A percentile compares a stretch with the other conserved stretches of the same genome.
Conservation (phyloP, 805 yeast species). For the Saccharomycopsis sp. region DNA sequence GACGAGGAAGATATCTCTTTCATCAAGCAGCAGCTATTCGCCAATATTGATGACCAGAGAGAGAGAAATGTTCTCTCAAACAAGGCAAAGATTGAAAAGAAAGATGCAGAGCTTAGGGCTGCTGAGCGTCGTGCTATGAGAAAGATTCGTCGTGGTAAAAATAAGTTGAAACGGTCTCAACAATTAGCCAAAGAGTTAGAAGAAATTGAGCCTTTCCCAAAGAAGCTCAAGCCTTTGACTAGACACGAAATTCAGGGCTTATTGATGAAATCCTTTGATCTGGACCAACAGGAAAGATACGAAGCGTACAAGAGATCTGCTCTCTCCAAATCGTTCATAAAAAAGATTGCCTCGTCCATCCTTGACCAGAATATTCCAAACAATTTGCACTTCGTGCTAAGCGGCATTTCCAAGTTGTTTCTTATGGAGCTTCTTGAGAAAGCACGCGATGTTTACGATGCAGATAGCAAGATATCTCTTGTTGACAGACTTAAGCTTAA, state of each 20-base stretch:
- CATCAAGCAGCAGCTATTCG: constrained; percentile 10
- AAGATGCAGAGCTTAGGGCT: constrained; percentile 10
- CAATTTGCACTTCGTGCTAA: constrained; percentile 13
- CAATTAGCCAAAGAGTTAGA: constrained; percentile 5
- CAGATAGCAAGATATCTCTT: constrained; percentile 9
- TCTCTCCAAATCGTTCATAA: constrained; percentile 12
- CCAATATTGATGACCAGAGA: constrained; percentile 6
- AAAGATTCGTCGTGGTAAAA: not conserved
- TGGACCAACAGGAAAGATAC: constrained; percentile 15
- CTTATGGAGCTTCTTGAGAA: constrained; percentile 20
- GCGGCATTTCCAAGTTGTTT: constrained; percentile 20
- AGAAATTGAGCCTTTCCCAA: constrained; percentile 10
- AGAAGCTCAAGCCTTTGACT: constrained; percentile 11
- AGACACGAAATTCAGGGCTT: constrained; percentile 17
- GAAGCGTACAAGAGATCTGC: constrained; percentile 19
- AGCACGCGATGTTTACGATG: constrained; percentile 19
- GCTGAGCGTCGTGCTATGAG: not conserved
- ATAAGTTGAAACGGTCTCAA: not conserved
- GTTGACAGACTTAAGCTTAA: constrained; percentile 9
- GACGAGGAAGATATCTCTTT: constrained; percentile 16
- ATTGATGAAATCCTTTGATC: constrained; percentile 15
- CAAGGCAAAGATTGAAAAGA: constrained; percentile 14
- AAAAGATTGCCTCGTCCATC: constrained; percentile 15
- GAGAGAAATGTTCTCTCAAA: constrained; percentile 5
- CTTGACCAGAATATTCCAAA: constrained; percentile 16